phyloP scores from a whole-genome alignment of 768 basidiomycete genomes.

The Suillus sp. region DNA sequence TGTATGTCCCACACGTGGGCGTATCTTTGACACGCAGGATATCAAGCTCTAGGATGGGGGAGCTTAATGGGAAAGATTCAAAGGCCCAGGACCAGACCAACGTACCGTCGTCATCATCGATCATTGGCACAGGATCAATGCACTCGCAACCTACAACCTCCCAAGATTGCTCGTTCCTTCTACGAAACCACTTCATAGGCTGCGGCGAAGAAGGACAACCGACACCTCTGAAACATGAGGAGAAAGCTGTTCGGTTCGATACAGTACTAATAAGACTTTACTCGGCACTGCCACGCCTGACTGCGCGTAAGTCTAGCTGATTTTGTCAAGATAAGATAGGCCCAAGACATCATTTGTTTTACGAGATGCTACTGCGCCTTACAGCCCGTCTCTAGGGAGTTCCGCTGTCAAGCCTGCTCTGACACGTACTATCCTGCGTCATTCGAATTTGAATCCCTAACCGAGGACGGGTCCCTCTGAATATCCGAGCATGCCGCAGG shows the following conservation, averaged over 20 bases:
- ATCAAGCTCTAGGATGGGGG: slow-evolving; percentile 53
- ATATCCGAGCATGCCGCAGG: slow-evolving; percentile 4
- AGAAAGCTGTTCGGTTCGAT: slow-evolving; percentile 20
- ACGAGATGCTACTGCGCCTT: not conserved
- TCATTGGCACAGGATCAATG: slow-evolving; percentile 66
- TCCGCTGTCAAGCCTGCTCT: no score
- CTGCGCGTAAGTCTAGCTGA: not conserved
- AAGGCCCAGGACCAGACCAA: slow-evolving; percentile 12
- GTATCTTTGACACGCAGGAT: slow-evolving; percentile 53
- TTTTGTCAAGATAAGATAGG: slow-evolving; percentile 1
- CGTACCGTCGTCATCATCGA: slow-evolving; percentile 60
- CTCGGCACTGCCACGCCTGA: slow-evolving; percentile 26
- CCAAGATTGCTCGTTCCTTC: slow-evolving; percentile 63
- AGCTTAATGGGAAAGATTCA: slow-evolving; percentile 4
- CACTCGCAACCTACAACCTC: slow-evolving; percentile 72
- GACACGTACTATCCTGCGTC: no score
- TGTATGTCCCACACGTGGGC: slow-evolving; percentile 61
- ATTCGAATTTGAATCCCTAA: not conserved
- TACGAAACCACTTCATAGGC: slow-evolving; percentile 47
- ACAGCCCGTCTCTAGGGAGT: not conserved
- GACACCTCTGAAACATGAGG: slow-evolving; percentile 11
- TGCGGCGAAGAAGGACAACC: slow-evolving; percentile 13
- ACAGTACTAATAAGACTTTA: slow-evolving; percentile 13
- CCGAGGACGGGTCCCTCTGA: not conserved
- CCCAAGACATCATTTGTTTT: not conserved